A percentile compares a stretch with the other conserved stretches of the same genome.
Conservation (phyloP, 345 rosid genomes). For the Aquilaria yunnanensis region DNA sequence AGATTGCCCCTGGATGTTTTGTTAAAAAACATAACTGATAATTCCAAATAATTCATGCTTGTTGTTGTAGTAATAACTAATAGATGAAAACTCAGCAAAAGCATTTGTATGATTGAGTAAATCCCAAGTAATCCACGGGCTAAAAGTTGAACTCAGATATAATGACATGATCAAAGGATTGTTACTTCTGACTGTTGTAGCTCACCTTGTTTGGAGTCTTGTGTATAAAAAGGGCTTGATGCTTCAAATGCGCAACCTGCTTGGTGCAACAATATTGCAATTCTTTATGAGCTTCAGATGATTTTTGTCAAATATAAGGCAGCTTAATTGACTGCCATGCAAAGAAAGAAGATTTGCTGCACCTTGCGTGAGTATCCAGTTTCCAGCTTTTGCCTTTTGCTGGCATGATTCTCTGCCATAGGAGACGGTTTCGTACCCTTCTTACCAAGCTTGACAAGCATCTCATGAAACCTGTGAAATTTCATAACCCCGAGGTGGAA, state of each 20-base stretch:
- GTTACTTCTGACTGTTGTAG: not conserved
- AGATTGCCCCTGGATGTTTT: slow-evolving; percentile 23
- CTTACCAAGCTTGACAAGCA: slow-evolving; percentile 23
- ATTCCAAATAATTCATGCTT: too few species aligned
- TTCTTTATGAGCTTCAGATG: not conserved
- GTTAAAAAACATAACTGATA: slow-evolving; percentile 1
- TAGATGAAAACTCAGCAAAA: too few species aligned
- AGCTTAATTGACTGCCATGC: not conserved
- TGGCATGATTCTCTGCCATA: slow-evolving; percentile 30
- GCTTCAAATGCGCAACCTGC: slow-evolving; percentile 60
- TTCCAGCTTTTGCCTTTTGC: slow-evolving; percentile 85
- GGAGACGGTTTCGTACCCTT: slow-evolving; percentile 31
- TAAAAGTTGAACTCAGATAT: not conserved
- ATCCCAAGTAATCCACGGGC: not conserved
- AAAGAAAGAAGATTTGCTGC: not conserved
- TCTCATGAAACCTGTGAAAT: slow-evolving; percentile 37
- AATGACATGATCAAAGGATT: too few species aligned
- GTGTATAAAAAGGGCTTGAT: slow-evolving; percentile 49
- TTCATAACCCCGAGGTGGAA: slow-evolving; percentile 5
- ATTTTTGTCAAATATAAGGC: not conserved
- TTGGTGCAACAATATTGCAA: slow-evolving; percentile 8
- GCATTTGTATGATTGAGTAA: not conserved
- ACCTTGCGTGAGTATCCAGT: slow-evolving; percentile 75
- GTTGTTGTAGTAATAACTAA: too few species aligned
- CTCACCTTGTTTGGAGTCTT: slow-evolving; percentile 41